Base-by-base conservation (phyloP, 31 red algal genomes). In the Porphyra umbilicalis region DNA sequence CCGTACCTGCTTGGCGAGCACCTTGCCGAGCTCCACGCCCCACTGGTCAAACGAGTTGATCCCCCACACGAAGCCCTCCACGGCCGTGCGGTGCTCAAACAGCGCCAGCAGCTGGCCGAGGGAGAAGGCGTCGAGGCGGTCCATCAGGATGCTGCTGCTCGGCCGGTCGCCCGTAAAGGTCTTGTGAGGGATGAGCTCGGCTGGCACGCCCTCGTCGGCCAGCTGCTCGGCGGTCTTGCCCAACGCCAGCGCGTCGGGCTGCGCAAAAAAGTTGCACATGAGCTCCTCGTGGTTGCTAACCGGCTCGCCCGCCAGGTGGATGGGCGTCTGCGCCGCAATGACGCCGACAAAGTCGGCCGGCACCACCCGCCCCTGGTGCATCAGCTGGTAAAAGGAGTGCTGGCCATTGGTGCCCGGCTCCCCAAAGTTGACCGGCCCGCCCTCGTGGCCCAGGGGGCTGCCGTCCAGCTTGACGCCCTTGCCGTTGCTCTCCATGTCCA, bases 21-120 rank as follows among this genome's bases (percentile, higher is more conserved):
- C 87, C 80, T 99, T 99, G 30, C 97, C 97, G 25, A 99, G 79
- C 82, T 99, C 94, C 14, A 99, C 97, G 31, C 97, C 97, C 91
- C 88, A 96, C 84, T 99, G 94, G 78, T 99, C 97, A 87, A 99
- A 99, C 33, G 91, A 94, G 83, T 99, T 96, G 36, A 99, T 95
- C 75, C 94, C 94, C 94, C 97, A 99, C 31, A 99, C 79, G 67
- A 99, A 96, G 68, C 97, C 94, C 80, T 99, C 88, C 57, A 99
- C 94, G 20, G 92, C 97, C 18, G 92, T 95, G 30, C 94, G 92
- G 77, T 99, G 97, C 85, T 96, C 97, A 83, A 90, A 99, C 39
- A 96, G 79, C 11, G 94, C 88, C 10, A 99, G 79, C 76, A 99
- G 42, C 81, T 96, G 94, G 29, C 97, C 97, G 32, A 81, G 81